Percentiles rank a stretch among this genome's conserved stretches.
phyloP scores from a whole-genome alignment of 2,329 filamentous ascomycete genomes.

The Huntiella moniliformis region DNA sequence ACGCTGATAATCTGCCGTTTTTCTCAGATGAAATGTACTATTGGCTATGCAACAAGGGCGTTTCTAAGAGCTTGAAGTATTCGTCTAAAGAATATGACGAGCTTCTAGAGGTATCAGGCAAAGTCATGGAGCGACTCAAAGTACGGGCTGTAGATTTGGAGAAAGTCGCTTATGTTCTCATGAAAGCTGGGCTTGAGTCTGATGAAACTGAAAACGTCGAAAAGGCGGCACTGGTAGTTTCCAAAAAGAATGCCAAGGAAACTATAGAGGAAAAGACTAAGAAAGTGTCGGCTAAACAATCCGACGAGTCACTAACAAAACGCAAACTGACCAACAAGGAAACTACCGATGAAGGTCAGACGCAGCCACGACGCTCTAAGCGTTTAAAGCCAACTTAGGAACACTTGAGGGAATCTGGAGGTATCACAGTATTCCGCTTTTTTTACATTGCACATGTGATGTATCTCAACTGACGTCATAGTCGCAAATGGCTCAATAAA shows the following conservation, averaged over 20 bases:
- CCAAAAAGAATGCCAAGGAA: not conserved
- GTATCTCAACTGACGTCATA: no score
- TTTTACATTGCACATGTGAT: no score
- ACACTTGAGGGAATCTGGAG: no score
- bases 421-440: no score
- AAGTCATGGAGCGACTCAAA: constrained; percentile 28
- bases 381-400: no score
- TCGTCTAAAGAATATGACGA: constrained; percentile 45
- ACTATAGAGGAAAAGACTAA: not conserved
- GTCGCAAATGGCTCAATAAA: no score
- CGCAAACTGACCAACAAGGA: no score
- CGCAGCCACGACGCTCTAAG: no score
- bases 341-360: no score
- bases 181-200: not conserved
- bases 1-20: constrained; percentile 43
- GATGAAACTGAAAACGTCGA: no score
- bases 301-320: no score
- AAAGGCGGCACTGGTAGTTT: no score
- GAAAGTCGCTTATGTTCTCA: constrained; percentile 45
- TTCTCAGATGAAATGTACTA: constrained; percentile 66
- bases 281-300: not conserved
- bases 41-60: constrained; percentile 44
- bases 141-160: constrained; percentile 46
- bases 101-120: constrained; percentile 27
- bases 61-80: constrained; percentile 44